Evolutionary conservation across 2,329 filamentous ascomycete species (phyloP), one percentile per base, ranked within the genome.

Genomic region (Fusarium pseudograminearum): DNA sequence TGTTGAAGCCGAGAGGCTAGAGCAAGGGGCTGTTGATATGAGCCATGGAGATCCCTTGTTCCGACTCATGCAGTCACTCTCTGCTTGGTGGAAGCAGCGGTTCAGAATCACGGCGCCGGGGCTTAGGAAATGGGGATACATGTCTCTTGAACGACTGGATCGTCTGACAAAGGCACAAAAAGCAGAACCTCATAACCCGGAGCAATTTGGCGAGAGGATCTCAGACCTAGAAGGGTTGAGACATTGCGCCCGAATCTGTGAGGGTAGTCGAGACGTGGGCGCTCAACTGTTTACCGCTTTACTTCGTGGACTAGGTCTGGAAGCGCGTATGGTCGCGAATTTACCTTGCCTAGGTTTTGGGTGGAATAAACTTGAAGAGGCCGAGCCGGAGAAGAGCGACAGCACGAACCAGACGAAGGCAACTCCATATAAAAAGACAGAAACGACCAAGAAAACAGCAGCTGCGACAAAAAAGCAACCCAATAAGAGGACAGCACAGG

Each of bases 241-340:
- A 36, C 81, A 85, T 24, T 83, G 85, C 50, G 95, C 95, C 3
- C 87, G 87, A 67, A 82, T 83, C 33, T 93, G 93, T 73, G 84
- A 89, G 63, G 96, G 96, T 2, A 98, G 94, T 64, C 87, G 94
- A 67, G 96, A 98, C 78, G 85, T 96, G 5, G 94, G 94, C 0
- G 91, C 93, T 0, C 94, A 98, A 76, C 84, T 99, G 0, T 98
- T 98, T 70, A 97, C 93, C 0, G 93, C 93, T 5, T 81, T 99
- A 10, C 78, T 98, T 24, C 86, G 96, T 69, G 93, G 90, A 1
- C 77, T 98, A 14, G 93, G 93, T 0, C 82, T 98, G 4, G 93
- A 98, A 74, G 89, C 93, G 14, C 87, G 95, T 31, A 86, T 98
- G 84, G 89, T 98, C 4, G 90, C 90, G 12, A 98, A 89, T 76